A percentile compares a stretch with the other conserved stretches of the same genome.
phyloP scores from a whole-genome alignment of 768 basidiomycete species.

The Suillus ampliporus region DNA sequence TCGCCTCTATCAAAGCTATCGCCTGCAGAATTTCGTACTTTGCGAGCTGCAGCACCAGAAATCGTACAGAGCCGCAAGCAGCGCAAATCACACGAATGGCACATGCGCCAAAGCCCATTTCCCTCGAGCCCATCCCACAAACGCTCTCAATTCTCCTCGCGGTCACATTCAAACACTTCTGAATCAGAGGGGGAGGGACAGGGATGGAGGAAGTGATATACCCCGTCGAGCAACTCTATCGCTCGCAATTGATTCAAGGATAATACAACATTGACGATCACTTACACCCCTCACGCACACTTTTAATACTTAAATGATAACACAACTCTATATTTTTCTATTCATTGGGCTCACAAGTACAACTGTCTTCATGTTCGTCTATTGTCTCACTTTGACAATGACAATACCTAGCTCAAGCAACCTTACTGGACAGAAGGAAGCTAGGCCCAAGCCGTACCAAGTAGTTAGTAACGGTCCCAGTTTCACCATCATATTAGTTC shows the following conservation, averaged over 20 bases:
- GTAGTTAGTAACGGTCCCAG: too few relatives aligned
- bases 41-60: slow-evolving; percentile 32
- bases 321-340: too few relatives aligned
- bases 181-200: slow-evolving; percentile 24
- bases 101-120: slow-evolving; percentile 14
- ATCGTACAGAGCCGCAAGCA: slow-evolving; percentile 30
- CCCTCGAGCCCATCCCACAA: slow-evolving; percentile 8
- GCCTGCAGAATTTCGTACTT: slow-evolving; percentile 2
- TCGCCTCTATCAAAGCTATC: slow-evolving; percentile 28
- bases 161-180: background rate
- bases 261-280: background rate
- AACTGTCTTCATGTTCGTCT: too few relatives aligned
- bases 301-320: background rate
- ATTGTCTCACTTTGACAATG: too few relatives aligned
- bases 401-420: too few relatives aligned
- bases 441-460: too few relatives aligned
- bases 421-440: too few relatives aligned
- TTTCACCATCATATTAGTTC: too few relatives aligned
- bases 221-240: background rate
- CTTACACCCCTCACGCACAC: background rate
- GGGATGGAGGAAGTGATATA: slow-evolving; percentile 22
- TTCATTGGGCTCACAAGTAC: too few relatives aligned
- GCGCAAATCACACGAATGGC: slow-evolving; percentile 34
- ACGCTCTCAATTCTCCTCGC: background rate
- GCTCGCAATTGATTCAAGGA: background rate